Percentiles rank a stretch among this genome's conserved stretches.
These are phyloP conservation scores for Solanum commersonii DNA, from an alignment of 257 asterid genomes.

Conservation along the genomic window DNA sequence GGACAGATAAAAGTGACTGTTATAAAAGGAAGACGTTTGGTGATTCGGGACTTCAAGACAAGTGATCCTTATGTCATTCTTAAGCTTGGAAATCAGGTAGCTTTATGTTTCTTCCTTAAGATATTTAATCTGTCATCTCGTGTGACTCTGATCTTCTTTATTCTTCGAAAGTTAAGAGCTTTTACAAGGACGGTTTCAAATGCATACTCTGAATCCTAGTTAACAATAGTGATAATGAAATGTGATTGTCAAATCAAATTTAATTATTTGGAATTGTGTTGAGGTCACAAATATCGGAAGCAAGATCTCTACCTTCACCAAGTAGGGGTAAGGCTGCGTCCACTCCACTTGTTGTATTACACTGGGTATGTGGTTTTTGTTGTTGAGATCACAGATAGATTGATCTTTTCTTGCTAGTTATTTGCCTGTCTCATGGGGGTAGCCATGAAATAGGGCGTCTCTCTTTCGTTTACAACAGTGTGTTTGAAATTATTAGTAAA, in stretches of 20 bases:
- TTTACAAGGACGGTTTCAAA: not conserved
- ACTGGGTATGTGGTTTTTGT: not conserved
- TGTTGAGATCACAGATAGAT: not conserved
- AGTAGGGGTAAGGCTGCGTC: not conserved
- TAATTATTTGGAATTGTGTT: not conserved
- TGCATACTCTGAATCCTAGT: not conserved
- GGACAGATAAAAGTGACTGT: slow-evolving; percentile 34
- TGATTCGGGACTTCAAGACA: slow-evolving; percentile 35
- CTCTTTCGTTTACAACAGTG: not conserved
- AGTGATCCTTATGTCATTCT: slow-evolving; percentile 45
- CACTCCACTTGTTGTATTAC: not conserved
- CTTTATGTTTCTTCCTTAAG: not conserved
- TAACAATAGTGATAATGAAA: not conserved
- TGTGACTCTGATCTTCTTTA: not conserved
- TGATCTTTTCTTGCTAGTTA: not conserved
- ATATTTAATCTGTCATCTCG: not conserved
- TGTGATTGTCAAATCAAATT: not conserved
- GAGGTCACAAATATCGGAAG: not conserved
- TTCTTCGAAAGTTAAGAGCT: not conserved
- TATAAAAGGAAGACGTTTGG: slow-evolving; percentile 25
- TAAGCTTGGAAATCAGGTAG: slow-evolving; percentile 34
- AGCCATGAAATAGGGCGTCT: no score
- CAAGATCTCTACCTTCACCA: not conserved
- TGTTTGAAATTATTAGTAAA: not conserved
- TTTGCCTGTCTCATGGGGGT: not conserved